Percentiles rank a stretch among this genome's conserved stretches.
phyloP scores from a whole-genome alignment of 2,329 filamentous ascomycete genomes.

The Aspergillus arachidicola region DNA sequence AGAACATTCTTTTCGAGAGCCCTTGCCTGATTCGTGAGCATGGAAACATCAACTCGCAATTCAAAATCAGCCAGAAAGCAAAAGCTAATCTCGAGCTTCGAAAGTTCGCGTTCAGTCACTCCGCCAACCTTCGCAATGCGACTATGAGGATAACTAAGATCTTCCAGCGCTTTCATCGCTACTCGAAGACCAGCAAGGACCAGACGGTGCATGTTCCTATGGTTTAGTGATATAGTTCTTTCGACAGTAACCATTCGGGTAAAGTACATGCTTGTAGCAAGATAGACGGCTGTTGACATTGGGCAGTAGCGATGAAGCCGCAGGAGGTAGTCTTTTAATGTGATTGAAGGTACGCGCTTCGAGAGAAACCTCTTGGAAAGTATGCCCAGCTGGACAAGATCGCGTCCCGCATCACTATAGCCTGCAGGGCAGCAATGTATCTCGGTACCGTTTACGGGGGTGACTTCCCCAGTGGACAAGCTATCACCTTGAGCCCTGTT shows the following conservation, averaged over 20 bases:
- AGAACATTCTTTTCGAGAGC: conserved; percentile 30
- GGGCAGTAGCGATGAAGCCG: conserved; percentile 90
- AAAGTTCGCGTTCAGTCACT: conserved; percentile 78
- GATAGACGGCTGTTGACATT: conserved; percentile 90
- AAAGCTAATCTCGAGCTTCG: conserved; percentile 84
- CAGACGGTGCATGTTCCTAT: conserved; percentile 82
- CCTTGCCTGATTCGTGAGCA: conserved; percentile 55
- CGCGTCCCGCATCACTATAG: conserved; percentile 60
- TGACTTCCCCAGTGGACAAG: conserved; percentile 24
- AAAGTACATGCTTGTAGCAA: conserved; percentile 86
- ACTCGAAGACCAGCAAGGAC: conserved; percentile 82
- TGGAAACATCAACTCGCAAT: conserved; percentile 64
- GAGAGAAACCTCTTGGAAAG: conserved; percentile 93
- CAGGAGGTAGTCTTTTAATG: conserved; percentile 79
- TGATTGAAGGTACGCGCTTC: conserved; percentile 80
- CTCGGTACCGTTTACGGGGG: conserved; percentile 31
- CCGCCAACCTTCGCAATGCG: conserved; percentile 87
- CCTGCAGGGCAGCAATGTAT: conserved; percentile 39
- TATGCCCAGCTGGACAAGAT: conserved; percentile 77
- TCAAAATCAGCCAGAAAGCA: conserved; percentile 87
- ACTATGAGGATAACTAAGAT: conserved; percentile 81
- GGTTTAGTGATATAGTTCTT: conserved; percentile 76
- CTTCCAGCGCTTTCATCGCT: conserved; percentile 93
- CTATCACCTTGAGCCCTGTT: conserved; percentile 43
- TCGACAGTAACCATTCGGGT: conserved; percentile 78